Conservation (phyloP, 192 early-diverging fungal species). For the Anaeromyces robustus region DNA sequence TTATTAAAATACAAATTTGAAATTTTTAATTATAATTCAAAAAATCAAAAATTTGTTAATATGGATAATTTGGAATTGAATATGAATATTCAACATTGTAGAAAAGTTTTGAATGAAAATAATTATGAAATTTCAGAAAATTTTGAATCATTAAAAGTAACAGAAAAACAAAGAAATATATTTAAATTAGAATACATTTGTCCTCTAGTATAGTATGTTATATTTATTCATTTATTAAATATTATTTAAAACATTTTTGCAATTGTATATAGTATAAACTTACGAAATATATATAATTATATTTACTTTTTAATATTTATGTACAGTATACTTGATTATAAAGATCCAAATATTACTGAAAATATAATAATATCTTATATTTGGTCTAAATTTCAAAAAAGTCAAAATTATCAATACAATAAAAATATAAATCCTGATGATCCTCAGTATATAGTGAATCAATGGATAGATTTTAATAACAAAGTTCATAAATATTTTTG, state of each 20-base stretch:
- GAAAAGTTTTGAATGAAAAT: background rate
- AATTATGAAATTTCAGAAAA: background rate
- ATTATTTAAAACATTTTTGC: too few species aligned
- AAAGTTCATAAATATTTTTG: background rate
- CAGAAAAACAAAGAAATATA: background rate
- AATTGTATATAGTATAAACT: too few species aligned
- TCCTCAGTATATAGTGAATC: background rate
- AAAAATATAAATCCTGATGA: background rate
- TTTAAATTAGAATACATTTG: background rate
- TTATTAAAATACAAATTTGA: background rate
- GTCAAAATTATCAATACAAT: background rate
- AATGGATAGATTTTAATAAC: background rate
- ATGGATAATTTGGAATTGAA: background rate
- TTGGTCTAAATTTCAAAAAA: background rate
- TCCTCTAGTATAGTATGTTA: background rate
- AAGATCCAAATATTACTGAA: background rate
- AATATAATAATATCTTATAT: background rate
- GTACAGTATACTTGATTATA: background rate
- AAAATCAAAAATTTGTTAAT: background rate
- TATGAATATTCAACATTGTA: background rate
- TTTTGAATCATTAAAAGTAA: background rate
- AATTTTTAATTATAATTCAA: background rate
- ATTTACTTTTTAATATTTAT: too few species aligned
- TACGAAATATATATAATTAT: too few species aligned
- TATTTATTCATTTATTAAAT: too few species aligned